Evolutionary conservation across 2,329 filamentous ascomycete species (phyloP).

Genomic region (Coniochaeta sp.): DNA sequence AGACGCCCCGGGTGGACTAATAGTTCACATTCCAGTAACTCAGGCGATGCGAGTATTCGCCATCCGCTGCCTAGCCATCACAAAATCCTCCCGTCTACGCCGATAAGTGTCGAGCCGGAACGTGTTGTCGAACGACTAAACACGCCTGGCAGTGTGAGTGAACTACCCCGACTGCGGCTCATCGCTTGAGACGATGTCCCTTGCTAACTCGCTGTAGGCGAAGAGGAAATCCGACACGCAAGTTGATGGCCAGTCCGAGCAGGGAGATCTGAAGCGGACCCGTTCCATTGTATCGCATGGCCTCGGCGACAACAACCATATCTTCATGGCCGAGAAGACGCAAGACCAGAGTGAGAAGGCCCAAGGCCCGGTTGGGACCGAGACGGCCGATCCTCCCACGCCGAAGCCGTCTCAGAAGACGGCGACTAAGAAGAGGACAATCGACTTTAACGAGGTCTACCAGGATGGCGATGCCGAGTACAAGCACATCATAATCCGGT

Average conservation of each 20-base stretch:
- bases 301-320: background rate
- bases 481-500: conserved; percentile 26
- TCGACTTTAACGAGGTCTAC: conserved; percentile 28
- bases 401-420: background rate
- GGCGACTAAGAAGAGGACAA: conserved; percentile 10
- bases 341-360: background rate
- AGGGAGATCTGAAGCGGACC: background rate
- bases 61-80: background rate
- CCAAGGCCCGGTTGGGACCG: background rate
- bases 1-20: background rate
- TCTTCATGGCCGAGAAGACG: background rate
- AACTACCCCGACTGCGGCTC: background rate
- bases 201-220: background rate
- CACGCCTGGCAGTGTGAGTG: background rate
- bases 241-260: background rate
- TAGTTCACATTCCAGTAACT: background rate
- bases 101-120: background rate
- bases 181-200: background rate
- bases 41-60: background rate
- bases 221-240: background rate
- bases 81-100: background rate
- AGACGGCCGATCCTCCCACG: background rate
- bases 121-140: background rate
- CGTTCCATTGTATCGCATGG: background rate
- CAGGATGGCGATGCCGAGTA: conserved; percentile 22